Evolutionary conservation across 257 asterid genomes (phyloP).

Genomic region (Agastache rugosa): DNA sequence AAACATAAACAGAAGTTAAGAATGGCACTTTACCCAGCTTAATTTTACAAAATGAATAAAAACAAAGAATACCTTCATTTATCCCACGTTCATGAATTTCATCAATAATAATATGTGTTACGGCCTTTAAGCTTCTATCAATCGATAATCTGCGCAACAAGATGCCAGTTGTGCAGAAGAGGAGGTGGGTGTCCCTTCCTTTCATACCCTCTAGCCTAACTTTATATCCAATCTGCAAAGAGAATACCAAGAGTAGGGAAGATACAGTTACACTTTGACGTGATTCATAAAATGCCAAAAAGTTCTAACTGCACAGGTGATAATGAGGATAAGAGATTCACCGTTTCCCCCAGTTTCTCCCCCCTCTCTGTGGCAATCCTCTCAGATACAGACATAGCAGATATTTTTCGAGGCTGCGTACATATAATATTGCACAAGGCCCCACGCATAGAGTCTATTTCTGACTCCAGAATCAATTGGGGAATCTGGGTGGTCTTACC

Average conservation of each 20-base stretch:
- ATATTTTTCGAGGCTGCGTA: conserved; percentile 92
- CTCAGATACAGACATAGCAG: conserved; percentile 95
- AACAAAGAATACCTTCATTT: conserved; percentile 74
- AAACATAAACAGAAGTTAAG: conserved; percentile 39
- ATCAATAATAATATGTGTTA: conserved; percentile 90
- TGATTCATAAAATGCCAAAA: conserved; percentile 13
- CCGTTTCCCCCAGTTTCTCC: conserved; percentile 91
- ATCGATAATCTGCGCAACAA: conserved; percentile 81
- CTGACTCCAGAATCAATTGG: conserved; percentile 87
- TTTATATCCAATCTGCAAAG: conserved; percentile 88
- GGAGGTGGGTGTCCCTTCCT: conserved; percentile 96
- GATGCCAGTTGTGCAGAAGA: conserved; percentile 98
- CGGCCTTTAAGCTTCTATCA: conserved; percentile 84
- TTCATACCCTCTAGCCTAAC: conserved; percentile 93
- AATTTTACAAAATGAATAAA: conserved; percentile 19
- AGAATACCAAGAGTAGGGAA: conserved; percentile 31
- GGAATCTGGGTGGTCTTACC: conserved; percentile 99
- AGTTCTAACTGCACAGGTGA: conserved; percentile 12
- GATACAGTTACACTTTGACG: conserved; percentile 6
- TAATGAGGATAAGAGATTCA: conserved; percentile 46
- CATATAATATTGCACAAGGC: conserved; percentile 83
- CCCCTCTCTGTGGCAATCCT: conserved; percentile 96
- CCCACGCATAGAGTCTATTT: conserved; percentile 70
- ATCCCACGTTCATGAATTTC: conserved; percentile 99
- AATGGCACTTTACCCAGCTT: conserved; percentile 30